Evolutionary conservation across 257 asterid species (phyloP).

Genomic region (Solanum chiquidenum): DNA sequence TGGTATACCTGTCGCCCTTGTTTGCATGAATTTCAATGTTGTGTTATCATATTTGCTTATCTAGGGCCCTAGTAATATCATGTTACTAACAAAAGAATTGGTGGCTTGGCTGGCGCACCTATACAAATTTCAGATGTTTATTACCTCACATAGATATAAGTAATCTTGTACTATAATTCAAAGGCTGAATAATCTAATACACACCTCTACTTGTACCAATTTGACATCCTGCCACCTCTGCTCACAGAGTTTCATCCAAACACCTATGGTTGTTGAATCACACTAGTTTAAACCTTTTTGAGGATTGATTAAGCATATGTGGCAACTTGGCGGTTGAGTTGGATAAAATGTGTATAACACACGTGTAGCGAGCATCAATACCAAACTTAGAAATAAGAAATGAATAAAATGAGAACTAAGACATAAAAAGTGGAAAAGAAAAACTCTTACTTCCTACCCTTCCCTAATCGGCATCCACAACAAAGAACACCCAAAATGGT

Average conservation of each 20-base stretch:
- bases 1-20: slow-evolving; percentile 25
- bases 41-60: neutral
- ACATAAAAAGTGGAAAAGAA: neutral
- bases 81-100: neutral
- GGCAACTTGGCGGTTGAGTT: neutral
- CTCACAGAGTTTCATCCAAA: neutral
- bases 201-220: neutral
- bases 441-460: neutral
- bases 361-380: neutral
- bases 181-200: neutral
- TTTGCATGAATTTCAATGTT: neutral
- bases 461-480: neutral
- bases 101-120: neutral
- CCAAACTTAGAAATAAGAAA: neutral
- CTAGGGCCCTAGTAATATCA: neutral
- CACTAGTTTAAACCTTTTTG: neutral
- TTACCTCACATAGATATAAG: neutral
- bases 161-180: neutral
- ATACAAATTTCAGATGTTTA: neutral
- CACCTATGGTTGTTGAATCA: neutral
- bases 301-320: neutral
- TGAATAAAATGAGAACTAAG: neutral
- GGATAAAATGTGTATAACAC: neutral
- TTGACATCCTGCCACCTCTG: neutral
- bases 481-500: neutral